Evolutionary conservation across 345 rosid species (phyloP), one percentile per base, ranked within the genome.

Genomic region (Dipteronia dyeriana): DNA sequence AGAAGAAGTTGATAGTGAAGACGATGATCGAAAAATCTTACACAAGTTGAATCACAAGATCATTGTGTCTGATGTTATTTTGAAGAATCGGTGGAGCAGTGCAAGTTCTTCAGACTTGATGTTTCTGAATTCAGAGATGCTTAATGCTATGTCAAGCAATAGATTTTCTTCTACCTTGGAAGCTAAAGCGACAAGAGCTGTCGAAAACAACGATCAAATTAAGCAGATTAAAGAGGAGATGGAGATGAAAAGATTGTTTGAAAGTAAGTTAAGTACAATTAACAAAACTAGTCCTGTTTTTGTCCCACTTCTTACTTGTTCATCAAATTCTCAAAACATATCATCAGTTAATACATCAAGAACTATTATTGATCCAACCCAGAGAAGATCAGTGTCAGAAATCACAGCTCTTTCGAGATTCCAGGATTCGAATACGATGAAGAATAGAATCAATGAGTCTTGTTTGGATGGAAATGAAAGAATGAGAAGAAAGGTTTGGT

Each of bases 41-140:
- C 92, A 91, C 75, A 92, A 88, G 78, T 82, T 84, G 77, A 90
- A 93, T 34, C 98, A 93, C 78, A 88, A 81, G 84, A 89, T 95
- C 70, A 43, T 93, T n/a, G 79, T 89, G 34, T 90, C 99, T 0
- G 97, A 92, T 75, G 82, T 88, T n/a, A 87, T 88, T 29, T 80
- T 92, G 75, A 87, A 93, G 87, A 88, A 86, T 56, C 76, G 99
- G 25, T 95, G 99, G 99, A 95, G 99, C 83, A 89, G 80, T 67
- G 96, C 91, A 68, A 93, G 91, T 75, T 89, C 94, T 3, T 93
- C 99, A 4, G 98, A 93, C 76, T 69, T 93, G 56, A 87, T 93
- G 92, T 85, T 83, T 80, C 68, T 95, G 86, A 91, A 88, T 16
- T 88, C 92, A 0, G 97, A 95, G 75, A 82, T 95, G 94, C 87